Base-by-base conservation (phyloP, 306 rosid genomes). In the Sesbania bispinosa region DNA sequence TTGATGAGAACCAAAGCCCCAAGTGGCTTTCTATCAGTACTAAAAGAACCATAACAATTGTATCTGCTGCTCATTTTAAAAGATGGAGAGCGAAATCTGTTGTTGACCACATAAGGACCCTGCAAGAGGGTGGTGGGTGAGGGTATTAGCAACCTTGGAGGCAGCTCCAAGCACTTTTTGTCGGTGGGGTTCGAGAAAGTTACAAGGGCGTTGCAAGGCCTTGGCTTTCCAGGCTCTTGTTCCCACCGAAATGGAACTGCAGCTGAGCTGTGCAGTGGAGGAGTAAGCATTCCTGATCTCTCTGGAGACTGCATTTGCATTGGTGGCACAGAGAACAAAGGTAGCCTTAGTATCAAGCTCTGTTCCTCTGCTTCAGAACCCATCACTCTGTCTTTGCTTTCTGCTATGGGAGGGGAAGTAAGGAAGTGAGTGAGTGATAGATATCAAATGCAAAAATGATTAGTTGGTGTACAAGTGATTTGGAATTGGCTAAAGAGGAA, bases 191-290 rank as follows among this genome's bases (percentile, higher is more conserved):
- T n/a, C n/a, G n/a, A n/a, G n/a, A n/a, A n/a, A n/a, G n/a, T n/a
- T n/a, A 66, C 20, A 8, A 87, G 80, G 14, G 87, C 77, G 4
- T 77, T 77, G 75, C 86, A 82, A 13, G 76, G 74, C 32, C 78
- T 85, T 29, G 98, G 98, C 76, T 87, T 93, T 10, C 98, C 98
- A 0, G 98, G 98, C 61, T 82, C 81, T 38, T 87, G 81, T 73
- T 93, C 98, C 98, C 98, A 93, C 3, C 84, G 69, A 52, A 93
- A 93, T 8, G 98, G 98, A 4, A 93, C 88, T 0, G 98, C 67
- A 26, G 84, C 96, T 2, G 85, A 57, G 15, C 77, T 32, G 15
- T 82, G 80, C 23, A 81, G 79, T 2, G 98, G 96, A 5, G 98
- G 92, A 6, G 96, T 89, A 2, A 77, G 47, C 73, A 39, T 80